phyloP scores from a whole-genome alignment of 2,329 filamentous ascomycete genomes.

The Hortaea sp. region DNA sequence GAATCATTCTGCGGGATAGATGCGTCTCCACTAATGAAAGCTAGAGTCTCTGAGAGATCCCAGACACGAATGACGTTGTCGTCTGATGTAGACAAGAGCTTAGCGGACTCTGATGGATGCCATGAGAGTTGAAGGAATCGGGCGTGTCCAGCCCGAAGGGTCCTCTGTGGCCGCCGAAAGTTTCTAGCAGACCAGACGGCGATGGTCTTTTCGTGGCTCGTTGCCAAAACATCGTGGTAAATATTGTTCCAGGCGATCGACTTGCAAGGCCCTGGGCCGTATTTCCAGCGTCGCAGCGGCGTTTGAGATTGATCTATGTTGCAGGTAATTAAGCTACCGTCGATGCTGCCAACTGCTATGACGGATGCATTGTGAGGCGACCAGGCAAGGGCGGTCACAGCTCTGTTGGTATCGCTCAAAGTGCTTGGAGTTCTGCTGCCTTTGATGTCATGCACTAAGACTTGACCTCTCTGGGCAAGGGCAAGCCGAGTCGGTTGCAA shows the following conservation, averaged over 20 bases:
- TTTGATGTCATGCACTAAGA: too few relatives aligned
- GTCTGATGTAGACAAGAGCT: constrained; percentile 1
- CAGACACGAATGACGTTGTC: constrained; percentile 3
- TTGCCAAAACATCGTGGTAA: constrained; percentile 1
- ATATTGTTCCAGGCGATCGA: constrained; percentile 1
- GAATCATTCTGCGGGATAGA: neutral
- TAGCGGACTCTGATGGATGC: constrained; percentile 4
- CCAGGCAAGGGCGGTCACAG: constrained; percentile 8
- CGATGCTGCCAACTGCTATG: constrained; percentile 8
- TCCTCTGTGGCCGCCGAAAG: neutral
- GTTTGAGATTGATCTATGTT: neutral
- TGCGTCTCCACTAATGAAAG: neutral
- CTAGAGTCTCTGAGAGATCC: constrained; percentile 2
- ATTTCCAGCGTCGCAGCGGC: constrained; percentile 1
- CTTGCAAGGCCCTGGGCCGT: neutral
- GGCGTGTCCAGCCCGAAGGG: neutral
- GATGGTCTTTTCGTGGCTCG: constrained; percentile 1
- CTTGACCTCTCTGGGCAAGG: too few relatives aligned
- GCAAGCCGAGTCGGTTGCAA: too few relatives aligned
- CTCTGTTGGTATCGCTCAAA: neutral
- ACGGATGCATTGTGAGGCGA: neutral
- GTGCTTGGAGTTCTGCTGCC: too few relatives aligned
- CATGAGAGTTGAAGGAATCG: constrained; percentile 3
- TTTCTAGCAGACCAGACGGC: constrained; percentile 2
- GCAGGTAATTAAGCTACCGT: constrained; percentile 8